Evolutionary conservation across 2,329 filamentous ascomycete genomes (phyloP), one percentile per base, ranked within the genome.

Genomic region (Tolypocladium tropicale): DNA sequence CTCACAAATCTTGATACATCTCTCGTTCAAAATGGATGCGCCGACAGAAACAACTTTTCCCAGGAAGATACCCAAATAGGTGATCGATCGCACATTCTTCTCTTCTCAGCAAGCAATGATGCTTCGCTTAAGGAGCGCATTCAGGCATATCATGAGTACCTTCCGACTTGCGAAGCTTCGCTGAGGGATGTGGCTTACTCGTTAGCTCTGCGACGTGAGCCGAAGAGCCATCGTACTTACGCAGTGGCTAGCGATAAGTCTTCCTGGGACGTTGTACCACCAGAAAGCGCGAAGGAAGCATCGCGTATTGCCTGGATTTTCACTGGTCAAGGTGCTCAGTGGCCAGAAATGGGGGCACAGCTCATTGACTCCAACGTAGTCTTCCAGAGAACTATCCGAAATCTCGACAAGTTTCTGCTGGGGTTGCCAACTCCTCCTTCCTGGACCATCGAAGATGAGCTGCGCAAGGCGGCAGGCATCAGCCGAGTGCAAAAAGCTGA

Each of bases 311-410:
- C 39, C 5, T 56, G 55, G 25, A 59, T 70, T 1, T 73, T 72
- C 56, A 71, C 66, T 0, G 71, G 71, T 0, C 71, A 73, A 28
- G 71, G 71, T 1, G 68, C 69, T 0, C 69, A 72, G 16, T 74
- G 70, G 70, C 61, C 63, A 0, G 14, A 34, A 2, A 72, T 72
- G 68, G 63, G 64, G 0, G 54, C 46, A 0, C 59, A 70, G 4
- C 58, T 72, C 0, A 55, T 64, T 6, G 16, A 56, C 9, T 28
- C 23, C 2, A 56, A 61, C 37, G 3, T 2, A 0, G 30, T 39
- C 7, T 64, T 64, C 21, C 48, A 49, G 2, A 7, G 12, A 0
- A 57, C 57, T 3, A 55, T 65, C 30, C 4, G 14, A 2, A 4
- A 4, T 0, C 54, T 65, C 39, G 50, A 64, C 28, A 32, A 23